These are phyloP conservation scores for Trichophyton schoenleinii DNA, from an alignment of 2,329 filamentous ascomycete genomes.

Conservation along the genomic window DNA sequence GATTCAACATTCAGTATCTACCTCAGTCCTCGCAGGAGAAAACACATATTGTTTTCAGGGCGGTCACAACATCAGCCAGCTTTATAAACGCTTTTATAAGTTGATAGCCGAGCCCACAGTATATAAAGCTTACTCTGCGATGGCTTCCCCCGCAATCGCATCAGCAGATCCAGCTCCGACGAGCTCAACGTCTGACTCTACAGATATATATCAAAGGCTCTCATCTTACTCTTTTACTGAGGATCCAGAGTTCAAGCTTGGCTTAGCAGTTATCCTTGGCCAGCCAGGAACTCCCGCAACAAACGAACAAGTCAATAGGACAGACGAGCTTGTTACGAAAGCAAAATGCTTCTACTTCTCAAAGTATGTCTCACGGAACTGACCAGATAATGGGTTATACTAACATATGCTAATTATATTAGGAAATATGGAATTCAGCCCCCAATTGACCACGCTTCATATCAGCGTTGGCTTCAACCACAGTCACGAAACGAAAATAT, in stretches of 20 bases:
- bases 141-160: not conserved
- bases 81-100: not conserved
- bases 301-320: slow-evolving; percentile 26
- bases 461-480: slow-evolving; percentile 8
- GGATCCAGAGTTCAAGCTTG: slow-evolving; percentile 35
- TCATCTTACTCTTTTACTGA: slow-evolving; percentile 29
- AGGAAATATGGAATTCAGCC: slow-evolving; percentile 8
- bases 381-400: too few species aligned
- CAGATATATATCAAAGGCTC: slow-evolving; percentile 22
- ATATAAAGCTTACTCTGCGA: not conserved
- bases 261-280: slow-evolving; percentile 36
- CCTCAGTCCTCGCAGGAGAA: not conserved
- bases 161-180: not conserved
- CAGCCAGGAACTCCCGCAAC: slow-evolving; percentile 29
- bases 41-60: not conserved
- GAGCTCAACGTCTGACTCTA: not conserved
- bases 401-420: not conserved
- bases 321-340: slow-evolving; percentile 32
- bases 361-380: slow-evolving; percentile 21
- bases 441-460: slow-evolving; percentile 7
- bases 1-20: not conserved
- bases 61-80: not conserved
- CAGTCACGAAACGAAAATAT: not conserved
- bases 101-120: not conserved
- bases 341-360: slow-evolving; percentile 39